A percentile compares a stretch with the other conserved stretches of the same genome.
Evolutionary conservation across 352 stramenopile species (phyloP).

Genomic region (Pythium aristosporum): DNA sequence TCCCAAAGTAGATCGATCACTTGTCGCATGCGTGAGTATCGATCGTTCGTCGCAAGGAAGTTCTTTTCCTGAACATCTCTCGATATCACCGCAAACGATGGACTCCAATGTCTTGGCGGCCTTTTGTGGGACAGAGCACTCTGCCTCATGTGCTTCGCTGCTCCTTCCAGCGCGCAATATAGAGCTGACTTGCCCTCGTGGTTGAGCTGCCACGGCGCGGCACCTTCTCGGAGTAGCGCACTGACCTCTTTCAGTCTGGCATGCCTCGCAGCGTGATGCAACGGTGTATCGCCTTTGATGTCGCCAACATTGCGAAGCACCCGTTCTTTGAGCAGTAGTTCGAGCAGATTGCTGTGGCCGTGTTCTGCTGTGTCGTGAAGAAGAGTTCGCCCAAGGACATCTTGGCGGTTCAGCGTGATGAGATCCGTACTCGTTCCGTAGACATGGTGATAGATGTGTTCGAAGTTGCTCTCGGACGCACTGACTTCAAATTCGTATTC

Average conservation of each 20-base stretch:
- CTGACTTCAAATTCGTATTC: constrained; percentile 63
- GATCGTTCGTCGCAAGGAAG: constrained; percentile 34
- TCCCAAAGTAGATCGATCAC: constrained; percentile 72
- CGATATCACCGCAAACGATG: neutral
- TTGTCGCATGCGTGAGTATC: constrained; percentile 55
- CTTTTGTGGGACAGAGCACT: constrained; percentile 15
- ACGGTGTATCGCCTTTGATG: constrained; percentile 44
- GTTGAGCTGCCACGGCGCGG: constrained; percentile 41
- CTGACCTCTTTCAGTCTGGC: constrained; percentile 54
- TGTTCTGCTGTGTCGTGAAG: constrained; percentile 64
- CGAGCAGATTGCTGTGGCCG: constrained; percentile 48
- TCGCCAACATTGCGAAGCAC: constrained; percentile 48
- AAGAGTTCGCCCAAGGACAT: constrained; percentile 55
- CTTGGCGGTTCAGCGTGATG: constrained; percentile 47
- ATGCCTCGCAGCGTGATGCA: constrained; percentile 53
- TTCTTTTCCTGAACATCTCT: constrained; percentile 31
- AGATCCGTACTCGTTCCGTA: constrained; percentile 38
- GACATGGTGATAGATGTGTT: constrained; percentile 53
- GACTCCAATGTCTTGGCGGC: constrained; percentile 14
- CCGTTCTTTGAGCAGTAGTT: constrained; percentile 44
- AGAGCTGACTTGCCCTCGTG: constrained; percentile 53
- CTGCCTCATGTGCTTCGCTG: constrained; percentile 24
- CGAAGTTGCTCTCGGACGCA: constrained; percentile 55
- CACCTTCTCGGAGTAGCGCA: constrained; percentile 44
- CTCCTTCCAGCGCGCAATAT: constrained; percentile 48